These are phyloP conservation scores for Chiua virens DNA, from an alignment of 768 basidiomycete species.

Conservation along the genomic window DNA sequence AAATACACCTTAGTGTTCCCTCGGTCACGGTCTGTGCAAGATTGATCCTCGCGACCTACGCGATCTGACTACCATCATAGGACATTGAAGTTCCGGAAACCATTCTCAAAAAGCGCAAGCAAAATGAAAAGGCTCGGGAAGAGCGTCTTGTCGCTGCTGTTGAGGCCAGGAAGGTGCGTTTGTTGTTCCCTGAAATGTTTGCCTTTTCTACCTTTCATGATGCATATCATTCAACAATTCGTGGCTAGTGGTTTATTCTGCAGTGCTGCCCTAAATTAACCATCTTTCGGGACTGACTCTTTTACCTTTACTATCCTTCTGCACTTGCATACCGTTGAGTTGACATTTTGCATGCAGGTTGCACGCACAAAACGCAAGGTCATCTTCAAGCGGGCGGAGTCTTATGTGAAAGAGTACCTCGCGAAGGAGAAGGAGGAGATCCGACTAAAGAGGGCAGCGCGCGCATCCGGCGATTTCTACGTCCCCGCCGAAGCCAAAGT, in stretches of 20 bases:
- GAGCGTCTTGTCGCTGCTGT: slow-evolving; percentile 83
- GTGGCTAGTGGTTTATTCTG: slow-evolving; percentile 69
- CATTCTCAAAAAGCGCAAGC: slow-evolving; percentile 98
- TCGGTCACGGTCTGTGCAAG: slow-evolving; percentile 43
- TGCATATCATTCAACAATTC: slow-evolving; percentile 73
- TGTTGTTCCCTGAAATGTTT: slow-evolving; percentile 6
- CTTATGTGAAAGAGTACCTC: slow-evolving; percentile 97
- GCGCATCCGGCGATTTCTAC: slow-evolving; percentile 93
- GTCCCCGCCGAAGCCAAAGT: slow-evolving; percentile 96
- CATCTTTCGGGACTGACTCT: slow-evolving; percentile 75
- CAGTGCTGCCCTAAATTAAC: slow-evolving; percentile 83
- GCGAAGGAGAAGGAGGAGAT: slow-evolving; percentile 94
- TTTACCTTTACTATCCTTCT: not conserved
- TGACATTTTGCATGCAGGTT: slow-evolving; percentile 50
- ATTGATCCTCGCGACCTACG: not conserved
- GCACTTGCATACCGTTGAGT: slow-evolving; percentile 6
- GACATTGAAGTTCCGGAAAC: slow-evolving; percentile 98
- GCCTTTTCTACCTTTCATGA: slow-evolving; percentile 48
- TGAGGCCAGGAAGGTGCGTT: slow-evolving; percentile 85
- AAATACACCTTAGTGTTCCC: slow-evolving; percentile 38
- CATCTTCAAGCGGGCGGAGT: slow-evolving; percentile 98
- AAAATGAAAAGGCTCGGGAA: slow-evolving; percentile 94
- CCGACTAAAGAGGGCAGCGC: slow-evolving; percentile 89
- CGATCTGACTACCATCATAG: slow-evolving; percentile 39
- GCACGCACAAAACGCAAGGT: slow-evolving; percentile 91